Evolutionary conservation across 495 filamentous ascomycete genomes (phyloP), one percentile per base, ranked within the genome.

Genomic region (Talaromyces proteolyticus): DNA sequence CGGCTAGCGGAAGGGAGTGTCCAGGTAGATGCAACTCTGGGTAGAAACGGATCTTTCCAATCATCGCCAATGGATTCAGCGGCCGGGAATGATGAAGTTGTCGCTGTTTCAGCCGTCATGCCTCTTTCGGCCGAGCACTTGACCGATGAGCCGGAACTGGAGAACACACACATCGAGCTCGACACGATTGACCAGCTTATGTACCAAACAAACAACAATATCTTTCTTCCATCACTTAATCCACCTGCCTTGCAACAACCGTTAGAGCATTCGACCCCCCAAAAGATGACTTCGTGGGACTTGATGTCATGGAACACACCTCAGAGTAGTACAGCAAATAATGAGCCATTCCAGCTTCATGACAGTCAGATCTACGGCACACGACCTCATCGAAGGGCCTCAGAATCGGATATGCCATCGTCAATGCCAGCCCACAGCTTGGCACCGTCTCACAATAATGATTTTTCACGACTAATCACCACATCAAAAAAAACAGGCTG

Each of bases 1-100:
- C 42, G 23, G 17, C 19, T 51, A 54, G 51, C 52, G 55, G 54
- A 51, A 26, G 47, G 36, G 23, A 50, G 41, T 17, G 16, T 11
- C 19, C 42, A 6, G 6, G 18, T 21, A 6, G 25, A 6, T 23
- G 21, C 42, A 4, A 42, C 18, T 42, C 40, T 2, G 6, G 12
- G 40, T 21, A 17, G 10, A 0, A 42, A 42, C 22, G 17, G 11
- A 42, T 16, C 18, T 19, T 12, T 12, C 22, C 40, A 42, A 16
- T 6, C 40, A 42, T 42, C 40, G 11, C n/a, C n/a, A n/a, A n/a
- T n/a, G n/a, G n/a, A n/a, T n/a, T n/a, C n/a, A n/a, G n/a, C n/a
- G n/a, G n/a, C n/a, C n/a, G n/a, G n/a, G n/a, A n/a, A n/a, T n/a
- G n/a, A n/a, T n/a, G n/a, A n/a, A n/a, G n/a, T n/a, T n/a, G n/a